Percentiles rank a stretch among this genome's conserved stretches.
Evolutionary conservation across 1,139 yeast species (phyloP).

Genomic region (Kluyveromyces marxianus): DNA sequence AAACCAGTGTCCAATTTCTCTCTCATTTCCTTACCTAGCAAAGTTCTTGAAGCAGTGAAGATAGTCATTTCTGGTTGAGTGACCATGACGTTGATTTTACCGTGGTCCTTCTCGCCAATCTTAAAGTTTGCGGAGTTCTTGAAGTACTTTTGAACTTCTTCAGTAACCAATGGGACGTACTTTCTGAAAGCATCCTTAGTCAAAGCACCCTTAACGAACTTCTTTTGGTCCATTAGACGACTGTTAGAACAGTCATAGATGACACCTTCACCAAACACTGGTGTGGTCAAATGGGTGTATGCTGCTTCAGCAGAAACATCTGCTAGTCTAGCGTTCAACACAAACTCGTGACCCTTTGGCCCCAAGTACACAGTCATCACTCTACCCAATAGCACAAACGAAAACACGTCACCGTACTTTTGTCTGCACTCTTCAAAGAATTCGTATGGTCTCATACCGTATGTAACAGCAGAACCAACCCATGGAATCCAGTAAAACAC

Average conservation of each 20-base stretch:
- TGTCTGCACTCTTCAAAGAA: slow-evolving; percentile 72
- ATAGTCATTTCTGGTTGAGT: slow-evolving; percentile 94
- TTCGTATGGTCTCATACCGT: slow-evolving; percentile 89
- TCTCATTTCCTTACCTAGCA: slow-evolving; percentile 89
- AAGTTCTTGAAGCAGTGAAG: slow-evolving; percentile 88
- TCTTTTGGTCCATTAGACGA: slow-evolving; percentile 95
- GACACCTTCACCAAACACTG: slow-evolving; percentile 96
- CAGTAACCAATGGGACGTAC: slow-evolving; percentile 83
- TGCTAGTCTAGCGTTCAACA: slow-evolving; percentile 79
- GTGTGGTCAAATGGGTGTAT: slow-evolving; percentile 89
- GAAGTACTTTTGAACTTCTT: slow-evolving; percentile 68
- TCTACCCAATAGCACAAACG: slow-evolving; percentile 81
- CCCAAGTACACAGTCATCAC: slow-evolving; percentile 95
- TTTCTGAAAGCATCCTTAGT: slow-evolving; percentile 75
- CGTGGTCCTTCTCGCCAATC: slow-evolving; percentile 34
- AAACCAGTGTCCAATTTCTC: slow-evolving; percentile 72
- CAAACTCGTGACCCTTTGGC: slow-evolving; percentile 96
- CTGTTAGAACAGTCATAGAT: slow-evolving; percentile 93
- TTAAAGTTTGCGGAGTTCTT: slow-evolving; percentile 38
- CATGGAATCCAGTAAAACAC: slow-evolving; percentile 94
- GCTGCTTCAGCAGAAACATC: slow-evolving; percentile 97
- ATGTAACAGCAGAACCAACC: slow-evolving; percentile 83
- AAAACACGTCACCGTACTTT: slow-evolving; percentile 86
- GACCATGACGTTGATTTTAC: slow-evolving; percentile 64
- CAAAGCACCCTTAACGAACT: slow-evolving; percentile 85